Evolutionary conservation across 495 filamentous ascomycete genomes (phyloP).

Genomic region (Aspergillus wentii): DNA sequence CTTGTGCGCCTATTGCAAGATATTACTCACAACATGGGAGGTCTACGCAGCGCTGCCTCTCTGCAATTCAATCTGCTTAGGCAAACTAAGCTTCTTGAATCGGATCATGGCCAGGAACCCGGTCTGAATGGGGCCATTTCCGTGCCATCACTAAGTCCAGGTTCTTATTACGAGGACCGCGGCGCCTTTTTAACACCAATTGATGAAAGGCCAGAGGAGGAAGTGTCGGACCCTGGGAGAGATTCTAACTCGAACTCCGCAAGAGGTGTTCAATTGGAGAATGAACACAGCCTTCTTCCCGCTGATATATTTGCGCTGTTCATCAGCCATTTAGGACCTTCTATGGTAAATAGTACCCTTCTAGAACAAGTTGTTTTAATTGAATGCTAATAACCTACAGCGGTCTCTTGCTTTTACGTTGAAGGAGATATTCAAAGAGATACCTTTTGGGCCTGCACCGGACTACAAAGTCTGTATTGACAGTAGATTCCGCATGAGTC

Average conservation of each 20-base stretch:
- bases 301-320: slow-evolving; percentile 85
- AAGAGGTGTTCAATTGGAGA: slow-evolving; percentile 9
- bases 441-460: slow-evolving; percentile 68
- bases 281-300: slow-evolving; percentile 39
- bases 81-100: slow-evolving; percentile 41
- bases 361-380: not conserved
- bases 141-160: slow-evolving; percentile 21
- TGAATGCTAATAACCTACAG: slow-evolving; percentile 26
- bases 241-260: slow-evolving; percentile 10
- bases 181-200: slow-evolving; percentile 54
- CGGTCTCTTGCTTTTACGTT: slow-evolving; percentile 89
- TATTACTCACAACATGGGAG: slow-evolving; percentile 85
- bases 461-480: slow-evolving; percentile 67
- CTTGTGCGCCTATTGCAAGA: slow-evolving; percentile 82
- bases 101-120: slow-evolving; percentile 7
- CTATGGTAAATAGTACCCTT: slow-evolving; percentile 58
- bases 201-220: slow-evolving; percentile 62
- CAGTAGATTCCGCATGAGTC: slow-evolving; percentile 68
- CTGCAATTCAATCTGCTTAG: slow-evolving; percentile 82
- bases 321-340: slow-evolving; percentile 80
- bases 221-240: slow-evolving; percentile 37
- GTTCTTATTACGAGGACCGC: slow-evolving; percentile 36
- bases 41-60: slow-evolving; percentile 80
- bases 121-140: slow-evolving; percentile 8
- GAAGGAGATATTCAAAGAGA: slow-evolving; percentile 79